phyloP scores from a whole-genome alignment of 352 stramenopile species.

The Discostella stelligera region DNA sequence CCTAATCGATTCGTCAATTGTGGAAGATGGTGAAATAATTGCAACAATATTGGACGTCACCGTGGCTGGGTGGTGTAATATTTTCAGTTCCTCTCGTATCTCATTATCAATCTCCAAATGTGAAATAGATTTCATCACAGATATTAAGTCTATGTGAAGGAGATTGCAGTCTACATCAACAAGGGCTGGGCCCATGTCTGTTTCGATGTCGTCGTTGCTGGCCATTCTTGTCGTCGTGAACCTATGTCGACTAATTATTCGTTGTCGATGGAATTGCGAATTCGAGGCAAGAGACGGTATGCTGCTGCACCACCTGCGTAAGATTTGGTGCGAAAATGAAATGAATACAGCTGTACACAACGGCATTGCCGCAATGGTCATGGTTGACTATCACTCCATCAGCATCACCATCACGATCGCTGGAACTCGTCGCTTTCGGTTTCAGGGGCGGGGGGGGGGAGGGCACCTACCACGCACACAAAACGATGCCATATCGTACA shows the following conservation, averaged over 20 bases:
- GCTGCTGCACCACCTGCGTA: neutral
- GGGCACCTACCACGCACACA: too few relatives aligned
- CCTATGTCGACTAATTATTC: neutral
- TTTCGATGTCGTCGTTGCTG: neutral
- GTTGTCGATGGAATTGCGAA: neutral
- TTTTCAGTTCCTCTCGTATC: conserved; percentile 39
- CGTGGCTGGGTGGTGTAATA: conserved; percentile 71
- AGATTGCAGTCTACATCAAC: conserved; percentile 83
- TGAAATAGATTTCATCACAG: conserved; percentile 41
- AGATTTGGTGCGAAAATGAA: conserved; percentile 9
- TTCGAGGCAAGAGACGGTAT: neutral
- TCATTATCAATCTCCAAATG: conserved; percentile 12
- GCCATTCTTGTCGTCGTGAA: neutral
- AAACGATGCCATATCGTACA: too few relatives aligned
- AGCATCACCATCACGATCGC: neutral
- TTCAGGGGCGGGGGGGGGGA: too few relatives aligned
- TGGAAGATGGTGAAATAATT: conserved; percentile 74
- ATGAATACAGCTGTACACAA: conserved; percentile 3
- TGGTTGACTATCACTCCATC: neutral
- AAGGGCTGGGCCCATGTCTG: conserved; percentile 29
- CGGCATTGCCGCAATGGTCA: neutral
- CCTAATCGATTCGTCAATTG: conserved; percentile 61
- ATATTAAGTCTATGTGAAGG: conserved; percentile 67
- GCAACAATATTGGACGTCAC: conserved; percentile 63
- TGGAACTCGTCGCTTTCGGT: too few relatives aligned